Percentiles rank a stretch among this genome's conserved stretches.
Evolutionary conservation across 2,329 filamentous ascomycete species (phyloP).

Genomic region (Colletotrichum ledebouriae): DNA sequence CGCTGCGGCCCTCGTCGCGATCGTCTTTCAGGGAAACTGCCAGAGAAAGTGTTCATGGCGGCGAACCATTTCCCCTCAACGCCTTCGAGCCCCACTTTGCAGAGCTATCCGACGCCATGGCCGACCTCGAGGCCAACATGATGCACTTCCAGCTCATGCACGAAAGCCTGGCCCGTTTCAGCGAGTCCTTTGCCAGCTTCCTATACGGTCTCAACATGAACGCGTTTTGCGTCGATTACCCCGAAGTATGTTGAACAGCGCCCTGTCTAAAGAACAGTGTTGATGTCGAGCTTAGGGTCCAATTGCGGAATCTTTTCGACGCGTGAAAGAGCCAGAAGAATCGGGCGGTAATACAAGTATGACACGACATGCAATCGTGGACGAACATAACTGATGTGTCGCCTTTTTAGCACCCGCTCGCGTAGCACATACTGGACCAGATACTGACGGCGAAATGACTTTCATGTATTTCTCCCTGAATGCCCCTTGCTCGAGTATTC

Average conservation of each 20-base stretch:
- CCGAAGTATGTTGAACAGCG: constrained; percentile 74
- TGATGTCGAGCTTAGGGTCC: constrained; percentile 72
- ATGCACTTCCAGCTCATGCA: constrained; percentile 98
- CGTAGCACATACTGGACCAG: constrained; percentile 50
- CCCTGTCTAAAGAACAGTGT: neutral
- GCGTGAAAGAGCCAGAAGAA: constrained; percentile 71
- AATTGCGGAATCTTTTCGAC: constrained; percentile 83
- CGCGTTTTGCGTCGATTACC: constrained; percentile 97
- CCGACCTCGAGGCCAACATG: constrained; percentile 96
- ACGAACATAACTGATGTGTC: neutral
- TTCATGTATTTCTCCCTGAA: constrained; percentile 72
- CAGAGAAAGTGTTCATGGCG: constrained; percentile 63
- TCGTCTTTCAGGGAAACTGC: constrained; percentile 87
- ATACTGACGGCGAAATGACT: constrained; percentile 78
- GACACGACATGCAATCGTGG: neutral
- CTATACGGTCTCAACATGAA: constrained; percentile 99
- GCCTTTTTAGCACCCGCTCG: constrained; percentile 1
- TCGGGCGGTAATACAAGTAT: constrained; percentile 42
- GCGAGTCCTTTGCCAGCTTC: constrained; percentile 95
- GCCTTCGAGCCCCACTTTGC: constrained; percentile 90
- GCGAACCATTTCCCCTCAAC: constrained; percentile 77
- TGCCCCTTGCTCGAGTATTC: too few relatives aligned
- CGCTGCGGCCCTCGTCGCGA: constrained; percentile 89
- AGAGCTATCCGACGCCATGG: constrained; percentile 93
- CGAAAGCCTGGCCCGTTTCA: constrained; percentile 92